Evolutionary conservation across 2,329 filamentous ascomycete genomes (phyloP), one percentile per base, ranked within the genome.

Genomic region (Fusarium dimerum): DNA sequence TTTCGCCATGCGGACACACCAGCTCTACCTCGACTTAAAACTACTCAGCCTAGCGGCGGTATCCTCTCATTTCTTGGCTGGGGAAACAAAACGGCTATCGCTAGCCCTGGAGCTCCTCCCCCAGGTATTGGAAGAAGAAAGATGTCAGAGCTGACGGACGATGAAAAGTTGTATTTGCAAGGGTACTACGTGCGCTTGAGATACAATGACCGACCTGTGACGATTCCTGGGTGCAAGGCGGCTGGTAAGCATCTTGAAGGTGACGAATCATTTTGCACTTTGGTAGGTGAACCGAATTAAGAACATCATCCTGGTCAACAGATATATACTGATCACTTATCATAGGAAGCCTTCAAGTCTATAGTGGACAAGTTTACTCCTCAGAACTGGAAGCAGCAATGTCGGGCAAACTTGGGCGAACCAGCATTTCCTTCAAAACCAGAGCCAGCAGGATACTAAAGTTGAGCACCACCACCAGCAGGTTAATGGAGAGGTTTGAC

Each of bases 291-390:
- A 15, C 11, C 15, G 29, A 13, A 17, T 15, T 29, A 36, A 9
- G 10, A 36, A 15, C 9, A 11, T 38, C 6, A 26, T 40, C 13
- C 16, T 20, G 11, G 16, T 41, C 15, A 17, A 17, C 18, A 20
- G 41, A 30, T 15, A 20, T 18, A 6, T 47, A 32, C 52, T 61
- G 42, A 59, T 18, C 26, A 15, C 32, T 41, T 44, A 12, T 45
- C 15, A 48, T 55, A 90, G 86, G 84, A 88, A 51, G 91, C 93
- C 0, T 99, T 99, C 79, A 97, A 97, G 73, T 78, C 84, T 47
- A 90, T 97, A 50, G 91, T 94, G 3, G 93, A 97, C 73, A 91
- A 90, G 65, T 95, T 89, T 68, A 94, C 90, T 2, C 94, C 94
- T 0, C 76, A 76, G 52, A 82, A 92, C 69, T 97, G 92, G 93